Base-by-base conservation (phyloP, 805 yeast genomes). In the Wickerhamomyces pijperi region DNA sequence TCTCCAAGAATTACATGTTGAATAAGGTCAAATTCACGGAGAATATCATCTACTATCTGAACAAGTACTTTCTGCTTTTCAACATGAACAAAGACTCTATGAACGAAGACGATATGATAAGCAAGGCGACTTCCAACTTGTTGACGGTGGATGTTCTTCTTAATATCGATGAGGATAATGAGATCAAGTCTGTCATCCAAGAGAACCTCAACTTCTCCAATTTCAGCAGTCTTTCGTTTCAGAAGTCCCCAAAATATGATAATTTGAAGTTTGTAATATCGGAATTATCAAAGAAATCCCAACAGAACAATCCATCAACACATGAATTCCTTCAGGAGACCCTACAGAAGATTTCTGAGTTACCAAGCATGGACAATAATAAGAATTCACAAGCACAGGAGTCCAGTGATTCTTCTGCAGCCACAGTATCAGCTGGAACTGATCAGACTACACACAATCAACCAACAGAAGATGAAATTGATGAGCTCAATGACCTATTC, bases 81-180 rank as follows among this genome's bases (percentile, higher is more conserved):
- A 18, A 12, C 17, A 18, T 33, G 15, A 33, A 8, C 21, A 18
- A 8, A 6, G n/a, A 11, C 6, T 15, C 15, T 12, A 29, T 3
- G n/a, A 9, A 6, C 15, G 33, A 31, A 31, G 19, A 16, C 15
- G 33, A 31, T 16, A 31, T 31, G 19, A 31, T 31, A 5, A 31
- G 19, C 19, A 31, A 17, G 13, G 19, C 15, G 15, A 31, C 39
- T 7, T 39, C 50, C 5, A 42, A 45, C 8, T 28, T 54, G 7
- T 32, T 51, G 2, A 43, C 53, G 0, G 36, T 52, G 13, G 43
- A 40, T 23, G 37, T 49, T 0, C 32, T 52, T 2, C 34, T 54
- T 5, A 44, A 53, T 5, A 46, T 52, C 21, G 56, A 68, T 50
- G 48, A 68, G 46, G 48, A 68, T 58, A 32, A 39, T 18, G 48